phyloP scores from a whole-genome alignment of 495 filamentous ascomycete genomes.

The Neurospora pannonica region DNA sequence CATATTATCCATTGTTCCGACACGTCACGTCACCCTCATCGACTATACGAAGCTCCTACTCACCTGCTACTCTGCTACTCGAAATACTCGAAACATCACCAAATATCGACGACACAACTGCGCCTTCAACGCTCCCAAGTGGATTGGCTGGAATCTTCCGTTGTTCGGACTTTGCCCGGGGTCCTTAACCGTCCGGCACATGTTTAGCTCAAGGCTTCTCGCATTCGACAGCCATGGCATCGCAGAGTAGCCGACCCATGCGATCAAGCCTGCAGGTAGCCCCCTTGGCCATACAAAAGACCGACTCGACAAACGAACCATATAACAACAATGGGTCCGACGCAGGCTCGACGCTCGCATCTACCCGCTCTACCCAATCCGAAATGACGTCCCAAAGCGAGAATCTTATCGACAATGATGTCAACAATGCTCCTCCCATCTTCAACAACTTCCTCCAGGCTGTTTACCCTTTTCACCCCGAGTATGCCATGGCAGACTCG shows the following conservation, averaged over 20 bases:
- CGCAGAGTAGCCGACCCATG: constrained; percentile 39
- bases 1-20: neutral
- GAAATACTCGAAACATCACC: neutral
- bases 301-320: constrained; percentile 1
- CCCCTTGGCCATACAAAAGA: constrained; percentile 64
- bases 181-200: constrained; percentile 15
- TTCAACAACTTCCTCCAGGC: constrained; percentile 95
- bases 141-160: neutral
- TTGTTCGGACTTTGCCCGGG: neutral
- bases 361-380: constrained; percentile 35
- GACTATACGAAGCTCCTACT: neutral
- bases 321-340: constrained; percentile 29
- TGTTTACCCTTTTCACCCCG: constrained; percentile 88
- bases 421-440: constrained; percentile 37
- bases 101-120: neutral
- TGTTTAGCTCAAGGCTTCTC: constrained; percentile 22
- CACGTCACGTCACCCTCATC: neutral
- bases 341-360: constrained; percentile 24
- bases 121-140: neutral
- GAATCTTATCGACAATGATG: neutral
- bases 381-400: constrained; percentile 61
- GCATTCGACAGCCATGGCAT: constrained; percentile 33
- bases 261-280: constrained; percentile 60
- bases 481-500: constrained; percentile 53
- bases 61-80: neutral